Evolutionary conservation across 2,329 filamentous ascomycete genomes (phyloP), one percentile per base, ranked within the genome.

Genomic region (Ceratocystiopsis brevicomis): DNA sequence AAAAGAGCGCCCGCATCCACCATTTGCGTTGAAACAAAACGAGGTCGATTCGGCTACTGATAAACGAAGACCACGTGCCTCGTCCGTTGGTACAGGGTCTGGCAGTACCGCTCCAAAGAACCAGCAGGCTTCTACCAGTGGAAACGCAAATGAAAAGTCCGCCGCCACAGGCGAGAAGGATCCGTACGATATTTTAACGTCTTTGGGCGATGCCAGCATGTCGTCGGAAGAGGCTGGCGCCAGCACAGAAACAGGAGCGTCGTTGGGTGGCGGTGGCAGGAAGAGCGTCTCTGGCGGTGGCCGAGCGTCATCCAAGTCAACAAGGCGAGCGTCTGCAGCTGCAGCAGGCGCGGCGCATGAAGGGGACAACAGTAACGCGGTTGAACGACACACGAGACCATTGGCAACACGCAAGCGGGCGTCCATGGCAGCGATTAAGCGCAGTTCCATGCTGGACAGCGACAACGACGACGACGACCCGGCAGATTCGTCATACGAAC

Each of bases 111-210:
- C 15, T 5, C 35, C 15, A 11, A 25, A 39, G 13, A 35, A 19
- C 17, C 14, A 32, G 5, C 12, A 15, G 19, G 21, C 30, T 15
- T 9, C 25, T 3, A 16, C 39, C 13, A 37, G 12, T 15, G 19
- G 14, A 16, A 36, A 10, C 25, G 10, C 25, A 10, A 30, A 30
- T 6, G 25, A 30, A 10, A 30, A 30, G 25, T 11, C 6, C 10
- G 25, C 25, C 1, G 18, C 21, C 2, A 30, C 32, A 3, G 32
- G 30, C 4, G n/a, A 41, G 10, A 30, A 30, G 14, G 71, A 76
- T 50, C 59, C 73, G 8, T 75, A 76, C 48, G 70, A 75, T 44
- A 73, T 76, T 49, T 61, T 61, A 8, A 61, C 59, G 45, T 64
- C 65, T 3, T 69, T 69, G 6, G 25, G 25, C 6, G 25, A 30